These are phyloP conservation scores for Umbelopsis vinacea DNA, from an alignment of 192 early-diverging fungal genomes.

Conservation along the genomic window DNA sequence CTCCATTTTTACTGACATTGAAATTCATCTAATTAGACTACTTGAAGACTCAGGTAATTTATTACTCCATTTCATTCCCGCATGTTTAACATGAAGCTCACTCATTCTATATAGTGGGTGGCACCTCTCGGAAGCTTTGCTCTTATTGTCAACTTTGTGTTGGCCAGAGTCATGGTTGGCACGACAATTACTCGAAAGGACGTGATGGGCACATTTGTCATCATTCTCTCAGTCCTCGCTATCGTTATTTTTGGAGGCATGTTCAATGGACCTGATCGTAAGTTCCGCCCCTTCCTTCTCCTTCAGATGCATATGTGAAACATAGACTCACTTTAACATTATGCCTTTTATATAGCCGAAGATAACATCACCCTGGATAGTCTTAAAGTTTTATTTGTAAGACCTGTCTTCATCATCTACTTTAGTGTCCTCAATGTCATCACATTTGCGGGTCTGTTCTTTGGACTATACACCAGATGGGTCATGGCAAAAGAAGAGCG, in stretches of 20 bases:
- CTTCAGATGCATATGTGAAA: neutral
- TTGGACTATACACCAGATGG: slow-evolving; percentile 46
- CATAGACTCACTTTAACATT: neutral
- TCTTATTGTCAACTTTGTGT: slow-evolving; percentile 56
- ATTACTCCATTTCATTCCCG: neutral
- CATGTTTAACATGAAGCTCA: neutral
- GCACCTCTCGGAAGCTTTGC: slow-evolving; percentile 52
- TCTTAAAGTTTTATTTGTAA: slow-evolving; percentile 44
- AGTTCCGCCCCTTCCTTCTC: neutral
- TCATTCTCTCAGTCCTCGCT: slow-evolving; percentile 51
- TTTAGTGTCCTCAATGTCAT: slow-evolving; percentile 48
- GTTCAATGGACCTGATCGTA: slow-evolving; percentile 40
- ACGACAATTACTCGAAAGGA: slow-evolving; percentile 48
- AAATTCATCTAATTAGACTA: slow-evolving; percentile 41
- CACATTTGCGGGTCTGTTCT: slow-evolving; percentile 31
- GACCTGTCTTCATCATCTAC: slow-evolving; percentile 47
- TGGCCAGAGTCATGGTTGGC: slow-evolving; percentile 51
- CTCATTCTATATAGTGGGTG: slow-evolving; percentile 42
- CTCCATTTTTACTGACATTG: neutral
- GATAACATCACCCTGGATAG: slow-evolving; percentile 39
- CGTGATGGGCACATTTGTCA: slow-evolving; percentile 50
- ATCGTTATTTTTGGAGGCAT: slow-evolving; percentile 54
- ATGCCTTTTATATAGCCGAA: slow-evolving; percentile 24
- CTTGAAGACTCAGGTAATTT: slow-evolving; percentile 41
- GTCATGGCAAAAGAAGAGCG: slow-evolving; percentile 34